Conservation (phyloP, 2,329 filamentous ascomycete species). For the Rugonectria rugulosa region DNA sequence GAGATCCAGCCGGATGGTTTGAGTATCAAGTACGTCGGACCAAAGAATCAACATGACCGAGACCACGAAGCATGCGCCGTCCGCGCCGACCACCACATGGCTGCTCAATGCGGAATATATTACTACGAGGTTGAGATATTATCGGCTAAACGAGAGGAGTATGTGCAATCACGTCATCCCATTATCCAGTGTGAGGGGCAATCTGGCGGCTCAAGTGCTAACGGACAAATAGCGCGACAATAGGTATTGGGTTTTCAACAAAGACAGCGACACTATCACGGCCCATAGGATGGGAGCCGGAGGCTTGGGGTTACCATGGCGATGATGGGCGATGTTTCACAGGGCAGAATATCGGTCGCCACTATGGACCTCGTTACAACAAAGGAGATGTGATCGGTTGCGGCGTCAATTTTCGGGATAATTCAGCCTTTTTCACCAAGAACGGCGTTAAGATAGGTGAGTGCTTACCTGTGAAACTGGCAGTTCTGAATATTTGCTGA, state of each 20-base stretch:
- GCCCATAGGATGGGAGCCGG: slow-evolving; percentile 71
- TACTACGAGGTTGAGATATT: slow-evolving; percentile 80
- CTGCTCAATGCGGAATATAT: slow-evolving; percentile 88
- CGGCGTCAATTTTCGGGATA: slow-evolving; percentile 70
- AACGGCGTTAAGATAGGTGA: slow-evolving; percentile 66
- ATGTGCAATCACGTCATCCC: slow-evolving; percentile 41
- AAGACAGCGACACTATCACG: slow-evolving; percentile 61
- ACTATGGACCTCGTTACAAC: slow-evolving; percentile 64
- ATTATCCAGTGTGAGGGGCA: neutral
- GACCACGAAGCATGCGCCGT: slow-evolving; percentile 83
- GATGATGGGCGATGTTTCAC: slow-evolving; percentile 71
- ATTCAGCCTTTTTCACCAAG: slow-evolving; percentile 73
- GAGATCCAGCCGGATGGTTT: slow-evolving; percentile 78
- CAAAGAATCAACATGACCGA: slow-evolving; percentile 56
- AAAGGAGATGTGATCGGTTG: slow-evolving; percentile 68
- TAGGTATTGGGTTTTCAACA: slow-evolving; percentile 69
- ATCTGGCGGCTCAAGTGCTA: slow-evolving; percentile 1
- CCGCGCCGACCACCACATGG: slow-evolving; percentile 86
- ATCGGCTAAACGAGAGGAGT: slow-evolving; percentile 63
- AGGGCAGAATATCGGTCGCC: slow-evolving; percentile 62
- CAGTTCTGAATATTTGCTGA: neutral
- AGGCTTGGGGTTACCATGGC: slow-evolving; percentile 74
- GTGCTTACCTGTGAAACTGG: slow-evolving; percentile 25
- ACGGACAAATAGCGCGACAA: slow-evolving; percentile 57
- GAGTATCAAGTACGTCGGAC: slow-evolving; percentile 69